phyloP scores from a whole-genome alignment of 2,329 filamentous ascomycete species.

The Calonectria pauciramosa region DNA sequence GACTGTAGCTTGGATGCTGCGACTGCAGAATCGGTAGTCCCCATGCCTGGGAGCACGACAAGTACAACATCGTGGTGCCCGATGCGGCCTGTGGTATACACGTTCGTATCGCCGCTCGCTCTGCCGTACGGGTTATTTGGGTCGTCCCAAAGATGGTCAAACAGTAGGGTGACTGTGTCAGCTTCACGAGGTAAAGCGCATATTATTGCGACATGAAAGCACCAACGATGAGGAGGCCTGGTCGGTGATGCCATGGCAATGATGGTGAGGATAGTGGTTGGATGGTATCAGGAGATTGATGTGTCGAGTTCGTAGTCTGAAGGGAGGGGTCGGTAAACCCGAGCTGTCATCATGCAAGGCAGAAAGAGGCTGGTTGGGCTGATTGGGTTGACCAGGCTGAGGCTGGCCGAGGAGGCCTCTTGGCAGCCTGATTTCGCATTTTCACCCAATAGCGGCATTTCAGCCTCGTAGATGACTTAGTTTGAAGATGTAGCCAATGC shows the following conservation, averaged over 20 bases:
- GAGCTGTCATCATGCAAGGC: neutral
- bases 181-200: constrained; percentile 17
- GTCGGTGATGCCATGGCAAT: neutral
- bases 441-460: neutral
- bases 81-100: constrained; percentile 44
- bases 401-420: neutral
- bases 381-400: neutral
- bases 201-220: constrained; percentile 14
- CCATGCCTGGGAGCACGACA: constrained; percentile 42
- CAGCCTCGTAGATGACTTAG: too few species aligned
- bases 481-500: neutral
- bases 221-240: neutral
- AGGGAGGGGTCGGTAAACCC: neutral
- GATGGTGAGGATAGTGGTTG: too few species aligned
- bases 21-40: constrained; percentile 46
- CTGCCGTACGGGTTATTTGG: neutral
- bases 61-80: constrained; percentile 47
- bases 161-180: neutral
- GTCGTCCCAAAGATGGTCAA: neutral
- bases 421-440: neutral
- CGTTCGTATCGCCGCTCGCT: neutral
- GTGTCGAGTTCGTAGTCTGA: too few species aligned
- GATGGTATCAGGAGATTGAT: neutral
- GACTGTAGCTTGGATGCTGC: constrained; percentile 44
- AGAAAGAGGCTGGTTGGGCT: neutral